A percentile compares a stretch with the other conserved stretches of the same genome.
phyloP scores from a whole-genome alignment of 2,329 filamentous ascomycete species.

The Colletotrichum chrysophilum region DNA sequence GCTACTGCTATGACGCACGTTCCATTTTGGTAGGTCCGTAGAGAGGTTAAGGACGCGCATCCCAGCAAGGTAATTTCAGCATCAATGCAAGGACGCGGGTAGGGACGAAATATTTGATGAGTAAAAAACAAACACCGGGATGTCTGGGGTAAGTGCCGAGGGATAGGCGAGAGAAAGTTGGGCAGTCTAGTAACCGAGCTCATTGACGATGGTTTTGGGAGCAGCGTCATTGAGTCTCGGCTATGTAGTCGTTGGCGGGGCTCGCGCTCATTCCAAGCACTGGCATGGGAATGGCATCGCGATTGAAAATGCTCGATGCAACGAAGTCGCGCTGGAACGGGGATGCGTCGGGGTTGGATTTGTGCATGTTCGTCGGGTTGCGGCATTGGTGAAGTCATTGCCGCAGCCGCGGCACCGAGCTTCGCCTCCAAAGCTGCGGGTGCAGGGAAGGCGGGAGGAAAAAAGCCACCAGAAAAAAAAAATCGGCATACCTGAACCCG shows the following conservation, averaged over 20 bases:
- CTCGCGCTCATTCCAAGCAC: neutral
- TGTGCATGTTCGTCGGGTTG: neutral
- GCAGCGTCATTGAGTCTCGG: conserved; percentile 2
- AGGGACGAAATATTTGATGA: conserved; percentile 11
- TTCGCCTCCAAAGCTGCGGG: neutral
- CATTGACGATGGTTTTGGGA: neutral
- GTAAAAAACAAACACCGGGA: conserved; percentile 19
- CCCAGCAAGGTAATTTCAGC: conserved; percentile 39
- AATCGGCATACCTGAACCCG: conserved; percentile 76
- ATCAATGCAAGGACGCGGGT: conserved; percentile 33
- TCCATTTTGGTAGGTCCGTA: conserved; percentile 27
- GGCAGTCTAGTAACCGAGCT: neutral
- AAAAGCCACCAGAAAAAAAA: conserved; percentile 17
- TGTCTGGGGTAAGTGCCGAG: neutral
- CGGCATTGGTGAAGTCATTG: neutral
- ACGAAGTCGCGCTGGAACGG: neutral
- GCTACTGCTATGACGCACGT: conserved; percentile 41
- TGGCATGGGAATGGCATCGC: neutral
- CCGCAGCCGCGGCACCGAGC: neutral
- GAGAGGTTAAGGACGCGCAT: conserved; percentile 31
- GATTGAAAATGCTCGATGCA: neutral
- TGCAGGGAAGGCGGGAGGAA: conserved; percentile 4
- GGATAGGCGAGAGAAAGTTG: neutral
- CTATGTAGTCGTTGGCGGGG: neutral
- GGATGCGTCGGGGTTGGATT: neutral